Evolutionary conservation across 2,329 filamentous ascomycete genomes (phyloP), one percentile per base, ranked within the genome.

Genomic region (Phaeophleospora eucalypticola): DNA sequence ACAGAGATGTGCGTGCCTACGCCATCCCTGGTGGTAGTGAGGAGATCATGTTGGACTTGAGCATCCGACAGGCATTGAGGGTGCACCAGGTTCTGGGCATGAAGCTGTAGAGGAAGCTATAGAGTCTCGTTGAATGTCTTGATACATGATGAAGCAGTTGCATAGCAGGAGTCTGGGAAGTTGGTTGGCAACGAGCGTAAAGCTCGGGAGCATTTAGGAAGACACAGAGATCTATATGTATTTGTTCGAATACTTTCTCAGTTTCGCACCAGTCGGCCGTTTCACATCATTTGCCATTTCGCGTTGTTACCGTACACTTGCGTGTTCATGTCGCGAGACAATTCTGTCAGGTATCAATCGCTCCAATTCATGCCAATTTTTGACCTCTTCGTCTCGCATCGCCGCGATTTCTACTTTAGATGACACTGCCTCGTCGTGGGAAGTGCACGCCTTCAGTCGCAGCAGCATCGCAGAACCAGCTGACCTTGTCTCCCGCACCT

Each of bases 1-100:
- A 97, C 71, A 81, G 93, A 53, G 93, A 98, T 68, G 93, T 97
- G 14, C 80, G 93, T 59, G 93, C 93, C 0, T 97, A 98, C 69
- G 91, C 93, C 19, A 77, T 98, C 59, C 93, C 93, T 2, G 93
- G 93, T 62, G 93, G 93, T 18, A 89, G 83, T 57, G 91, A 98
- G 54, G 93, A 98, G 79, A 98, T 98, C 57, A 98, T 98, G 93
- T 75, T 97, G 57, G 93, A 98, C 69, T 71, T 98, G 64, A 95
- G 88, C 71, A 95, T 98, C 68, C 79, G 91, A 60, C 90, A 96
- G 77, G 86, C 84, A 53, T 68, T 95, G 75, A 83, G 82, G 68
- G 93, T 98, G 45, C 87, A 89, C 60, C 84, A 96, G 78, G 83
- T 84, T 53, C 75, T 95, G 68, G 93, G 93, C 8, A 96, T 97